Percentiles rank a stretch among this genome's conserved stretches.
Evolutionary conservation across 1,284 basidiomycete species (phyloP).

Genomic region (Butyriboletus appendiculatus): DNA sequence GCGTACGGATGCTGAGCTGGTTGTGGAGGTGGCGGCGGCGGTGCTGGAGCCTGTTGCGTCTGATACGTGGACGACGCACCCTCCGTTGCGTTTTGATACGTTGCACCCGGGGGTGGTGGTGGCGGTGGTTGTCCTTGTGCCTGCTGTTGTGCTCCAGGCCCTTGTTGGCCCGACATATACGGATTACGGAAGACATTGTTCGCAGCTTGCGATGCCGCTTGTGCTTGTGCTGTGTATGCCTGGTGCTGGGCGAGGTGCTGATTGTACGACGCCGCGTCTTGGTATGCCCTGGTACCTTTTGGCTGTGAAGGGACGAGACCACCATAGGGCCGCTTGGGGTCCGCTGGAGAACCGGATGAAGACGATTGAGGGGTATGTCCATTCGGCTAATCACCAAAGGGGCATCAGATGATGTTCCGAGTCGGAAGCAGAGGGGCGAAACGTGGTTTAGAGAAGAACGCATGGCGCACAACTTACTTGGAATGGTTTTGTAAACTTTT

Average conservation of each 20-base stretch:
- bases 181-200: slow-evolving; percentile 71
- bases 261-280: slow-evolving; percentile 93
- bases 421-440: background rate
- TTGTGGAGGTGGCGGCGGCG: slow-evolving; percentile 31
- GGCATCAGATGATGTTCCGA: slow-evolving; percentile 15
- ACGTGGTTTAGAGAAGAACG: background rate
- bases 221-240: slow-evolving; percentile 84
- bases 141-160: slow-evolving; percentile 34
- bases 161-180: slow-evolving; percentile 58
- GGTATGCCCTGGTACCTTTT: slow-evolving; percentile 81
- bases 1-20: slow-evolving; percentile 19
- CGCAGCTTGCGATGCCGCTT: slow-evolving; percentile 65
- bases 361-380: slow-evolving; percentile 40
- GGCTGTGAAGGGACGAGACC: slow-evolving; percentile 83
- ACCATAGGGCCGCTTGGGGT: slow-evolving; percentile 92
- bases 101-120: slow-evolving; percentile 18
- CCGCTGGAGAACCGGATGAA: slow-evolving; percentile 40
- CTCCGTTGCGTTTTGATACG: slow-evolving; percentile 25
- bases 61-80: slow-evolving; percentile 19
- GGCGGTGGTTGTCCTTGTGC: slow-evolving; percentile 39
- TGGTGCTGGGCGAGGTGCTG: slow-evolving; percentile 95
- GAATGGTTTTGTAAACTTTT: slow-evolving; percentile 90
- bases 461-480: slow-evolving; percentile 55
- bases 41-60: slow-evolving; percentile 20
- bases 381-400: slow-evolving; percentile 46